Base-by-base conservation (phyloP, 345 rosid species). In the Aethionema arabicum region DNA sequence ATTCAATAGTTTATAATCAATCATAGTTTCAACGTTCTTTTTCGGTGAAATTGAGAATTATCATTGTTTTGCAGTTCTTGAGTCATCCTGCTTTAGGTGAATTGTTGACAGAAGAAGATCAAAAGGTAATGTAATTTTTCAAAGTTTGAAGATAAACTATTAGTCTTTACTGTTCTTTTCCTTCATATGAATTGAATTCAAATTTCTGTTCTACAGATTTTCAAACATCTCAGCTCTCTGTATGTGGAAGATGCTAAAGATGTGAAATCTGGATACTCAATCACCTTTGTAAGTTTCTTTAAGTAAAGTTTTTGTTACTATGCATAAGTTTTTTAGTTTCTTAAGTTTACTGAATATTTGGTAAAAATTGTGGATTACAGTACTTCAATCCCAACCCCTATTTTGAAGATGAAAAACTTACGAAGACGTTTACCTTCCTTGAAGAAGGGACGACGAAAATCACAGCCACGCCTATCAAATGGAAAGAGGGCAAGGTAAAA, bases 211-310 rank as follows among this genome's bases (percentile, higher is more conserved):
- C 47, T 49, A 52, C 69, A 92, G 97, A 84, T 93, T 66, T 85
- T 93, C 68, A 90, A 85, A 77, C 67, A 81, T 60, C 75, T 92
- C 5, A 82, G 52, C 61, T 87, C 96, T 52, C 62, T 93, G 48
- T 92, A 91, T 46, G 96, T 91, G 60, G 98, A 86, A 79, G 98
- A 91, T 65, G 85, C 77, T 32, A 93, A 93, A 80, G 97, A 93
- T 67, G 84, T 93, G 68, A 93, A 90, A 66, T 89, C 91, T 8
- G 99, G 99, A 53, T 93, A 84, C 70, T 81, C 91, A 3, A 90
- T 93, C 53, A 78, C 91, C 47, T 85, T 90, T 75, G 97, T 93
- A 67, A 85, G 96, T 72, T 59, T 56, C 45, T 60, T 39, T 13
- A 14, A 8, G 10, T 8, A 11, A 11, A 8, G n/a, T n/a, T 38